phyloP scores from a whole-genome alignment of 805 yeast species.

The Teunomyces pallodes region DNA sequence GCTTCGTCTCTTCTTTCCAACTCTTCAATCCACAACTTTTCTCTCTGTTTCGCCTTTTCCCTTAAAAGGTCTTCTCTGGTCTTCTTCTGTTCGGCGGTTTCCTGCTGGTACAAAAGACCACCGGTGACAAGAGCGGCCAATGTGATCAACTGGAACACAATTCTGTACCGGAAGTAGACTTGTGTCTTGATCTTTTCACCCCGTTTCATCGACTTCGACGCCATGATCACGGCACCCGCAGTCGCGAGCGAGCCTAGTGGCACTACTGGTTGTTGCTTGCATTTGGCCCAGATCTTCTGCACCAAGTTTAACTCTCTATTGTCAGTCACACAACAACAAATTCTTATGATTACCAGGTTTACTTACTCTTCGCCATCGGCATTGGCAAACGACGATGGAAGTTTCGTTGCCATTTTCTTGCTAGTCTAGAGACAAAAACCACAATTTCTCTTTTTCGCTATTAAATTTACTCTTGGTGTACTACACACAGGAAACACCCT shows the following conservation, averaged over 20 bases:
- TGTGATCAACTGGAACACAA: slow-evolving; percentile 81
- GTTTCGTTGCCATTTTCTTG: background rate
- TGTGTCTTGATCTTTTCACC: slow-evolving; percentile 80
- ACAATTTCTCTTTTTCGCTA: too few species aligned
- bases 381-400: slow-evolving; percentile 52
- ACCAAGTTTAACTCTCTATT: slow-evolving; percentile 40
- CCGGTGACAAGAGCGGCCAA: slow-evolving; percentile 80
- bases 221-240: slow-evolving; percentile 73
- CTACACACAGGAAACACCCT: too few species aligned
- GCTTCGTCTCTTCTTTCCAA: slow-evolving; percentile 82
- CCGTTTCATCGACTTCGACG: slow-evolving; percentile 68
- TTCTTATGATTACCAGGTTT: background rate
- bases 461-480: too few species aligned
- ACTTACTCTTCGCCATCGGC: slow-evolving; percentile 44
- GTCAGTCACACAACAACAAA: background rate
- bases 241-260: slow-evolving; percentile 82
- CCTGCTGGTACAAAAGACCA: slow-evolving; percentile 62
- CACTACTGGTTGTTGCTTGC: slow-evolving; percentile 85
- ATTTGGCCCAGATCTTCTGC: slow-evolving; percentile 57
- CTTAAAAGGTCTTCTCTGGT: slow-evolving; percentile 63
- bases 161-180: slow-evolving; percentile 86
- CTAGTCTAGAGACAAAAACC: too few species aligned
- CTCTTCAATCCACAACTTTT: slow-evolving; percentile 83
- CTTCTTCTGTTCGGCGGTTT: slow-evolving; percentile 42
- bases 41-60: slow-evolving; percentile 83